phyloP scores from a whole-genome alignment of 768 basidiomycete genomes.

The Macrolepiota fuliginosa region DNA sequence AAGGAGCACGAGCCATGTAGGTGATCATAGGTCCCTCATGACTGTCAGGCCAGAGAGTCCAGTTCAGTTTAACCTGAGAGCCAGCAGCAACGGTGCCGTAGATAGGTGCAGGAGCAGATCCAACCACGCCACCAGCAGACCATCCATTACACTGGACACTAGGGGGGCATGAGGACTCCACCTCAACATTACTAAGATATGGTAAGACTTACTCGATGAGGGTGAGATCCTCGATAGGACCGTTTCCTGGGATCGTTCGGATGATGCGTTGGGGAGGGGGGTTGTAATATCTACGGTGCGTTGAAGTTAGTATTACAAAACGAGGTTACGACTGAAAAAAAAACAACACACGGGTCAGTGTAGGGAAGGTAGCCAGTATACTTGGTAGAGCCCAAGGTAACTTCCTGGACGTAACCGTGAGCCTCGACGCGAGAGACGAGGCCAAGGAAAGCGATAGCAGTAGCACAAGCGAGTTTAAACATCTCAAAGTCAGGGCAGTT shows the following conservation, averaged over 20 bases:
- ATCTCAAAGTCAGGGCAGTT: neutral
- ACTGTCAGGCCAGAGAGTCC: conserved; percentile 35
- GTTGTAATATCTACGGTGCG: conserved; percentile 21
- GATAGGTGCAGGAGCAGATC: conserved; percentile 34
- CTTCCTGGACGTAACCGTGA: conserved; percentile 38
- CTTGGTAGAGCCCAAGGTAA: conserved; percentile 29
- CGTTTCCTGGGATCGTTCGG: conserved; percentile 34
- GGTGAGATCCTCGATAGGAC: conserved; percentile 35
- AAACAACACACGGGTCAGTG: conserved; percentile 27
- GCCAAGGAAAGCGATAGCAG: conserved; percentile 1
- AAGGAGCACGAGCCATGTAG: conserved; percentile 42
- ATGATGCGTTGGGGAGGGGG: conserved; percentile 36
- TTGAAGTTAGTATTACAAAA: neutral
- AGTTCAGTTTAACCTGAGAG: conserved; percentile 35
- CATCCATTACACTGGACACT: conserved; percentile 31
- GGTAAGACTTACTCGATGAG: conserved; percentile 27
- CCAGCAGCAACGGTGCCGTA: conserved; percentile 38
- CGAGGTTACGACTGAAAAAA: neutral
- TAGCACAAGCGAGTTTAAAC: conserved; percentile 7
- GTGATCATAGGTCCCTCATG: conserved; percentile 41
- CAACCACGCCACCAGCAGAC: conserved; percentile 20
- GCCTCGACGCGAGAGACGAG: conserved; percentile 19
- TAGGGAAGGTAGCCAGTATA: conserved; percentile 37
- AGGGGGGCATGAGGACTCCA: neutral
- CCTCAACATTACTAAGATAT: neutral